Percentiles rank a stretch among this genome's conserved stretches.
Evolutionary conservation across 176 grass and related monocot species (phyloP).

Genomic region (Musa schizocarpa): DNA sequence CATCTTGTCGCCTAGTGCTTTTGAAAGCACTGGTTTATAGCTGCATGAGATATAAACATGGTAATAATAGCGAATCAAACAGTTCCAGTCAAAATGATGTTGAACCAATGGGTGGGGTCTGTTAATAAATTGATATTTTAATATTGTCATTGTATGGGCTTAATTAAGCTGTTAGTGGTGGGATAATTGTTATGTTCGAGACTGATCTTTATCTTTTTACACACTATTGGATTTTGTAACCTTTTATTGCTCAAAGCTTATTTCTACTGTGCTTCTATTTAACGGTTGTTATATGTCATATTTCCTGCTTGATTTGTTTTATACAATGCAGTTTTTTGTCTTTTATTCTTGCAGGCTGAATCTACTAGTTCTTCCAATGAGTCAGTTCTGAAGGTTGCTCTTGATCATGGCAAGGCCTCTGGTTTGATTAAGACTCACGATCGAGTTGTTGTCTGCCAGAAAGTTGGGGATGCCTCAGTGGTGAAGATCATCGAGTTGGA

Average conservation of each 20-base stretch:
- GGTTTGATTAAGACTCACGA: slow-evolving; percentile 91
- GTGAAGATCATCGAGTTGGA: slow-evolving; percentile 98
- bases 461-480: slow-evolving; percentile 84
- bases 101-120: no score
- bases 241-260: no score
- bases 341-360: slow-evolving; percentile 41
- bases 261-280: background rate
- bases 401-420: slow-evolving; percentile 86
- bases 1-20: no score
- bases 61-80: no score
- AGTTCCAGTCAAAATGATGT: no score
- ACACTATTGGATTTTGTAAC: no score
- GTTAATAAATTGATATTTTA: no score
- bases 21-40: no score
- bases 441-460: slow-evolving; percentile 91
- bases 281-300: background rate
- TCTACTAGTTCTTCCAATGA: slow-evolving; percentile 71
- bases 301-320: background rate
- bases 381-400: slow-evolving; percentile 92
- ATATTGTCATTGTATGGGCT: background rate
- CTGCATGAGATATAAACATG: no score
- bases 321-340: background rate
- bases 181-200: background rate
- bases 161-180: background rate
- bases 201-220: no score